Evolutionary conservation across 176 grass and related monocot species (phyloP).

Genomic region (Echinochloa phyllopogon): DNA sequence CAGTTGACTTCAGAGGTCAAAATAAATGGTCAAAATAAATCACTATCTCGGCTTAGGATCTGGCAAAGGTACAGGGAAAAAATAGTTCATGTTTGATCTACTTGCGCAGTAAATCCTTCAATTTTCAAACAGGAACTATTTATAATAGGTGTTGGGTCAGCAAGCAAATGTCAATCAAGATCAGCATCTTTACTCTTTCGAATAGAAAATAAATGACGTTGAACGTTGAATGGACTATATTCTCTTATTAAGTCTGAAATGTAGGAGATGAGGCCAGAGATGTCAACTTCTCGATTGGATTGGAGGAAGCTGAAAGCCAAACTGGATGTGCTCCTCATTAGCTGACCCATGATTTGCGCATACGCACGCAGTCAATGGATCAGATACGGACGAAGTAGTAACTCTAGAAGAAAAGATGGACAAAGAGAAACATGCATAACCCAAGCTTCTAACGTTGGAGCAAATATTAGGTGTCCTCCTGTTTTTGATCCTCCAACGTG

Average conservation of each 20-base stretch:
- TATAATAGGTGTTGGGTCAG: background rate
- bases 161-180: background rate
- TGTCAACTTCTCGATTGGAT: background rate
- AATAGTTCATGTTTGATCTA: background rate
- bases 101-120: no score
- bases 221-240: constrained; percentile 30
- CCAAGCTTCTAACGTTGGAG: no score
- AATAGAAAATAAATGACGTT: background rate
- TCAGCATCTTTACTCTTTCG: background rate
- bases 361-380: background rate
- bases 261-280: constrained; percentile 17
- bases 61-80: background rate
- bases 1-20: constrained; percentile 20
- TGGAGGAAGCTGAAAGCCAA: background rate
- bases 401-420: background rate
- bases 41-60: background rate
- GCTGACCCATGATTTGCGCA: background rate
- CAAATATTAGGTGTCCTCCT: background rate
- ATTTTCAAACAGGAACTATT: background rate
- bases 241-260: background rate
- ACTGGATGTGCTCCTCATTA: background rate
- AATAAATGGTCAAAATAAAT: constrained; percentile 6
- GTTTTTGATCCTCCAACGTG: background rate
- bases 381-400: background rate
- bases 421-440: background rate